A percentile compares a stretch with the other conserved stretches of the same genome.
phyloP scores from a whole-genome alignment of 2,329 filamentous ascomycete genomes.

The Fusarium siculi region DNA sequence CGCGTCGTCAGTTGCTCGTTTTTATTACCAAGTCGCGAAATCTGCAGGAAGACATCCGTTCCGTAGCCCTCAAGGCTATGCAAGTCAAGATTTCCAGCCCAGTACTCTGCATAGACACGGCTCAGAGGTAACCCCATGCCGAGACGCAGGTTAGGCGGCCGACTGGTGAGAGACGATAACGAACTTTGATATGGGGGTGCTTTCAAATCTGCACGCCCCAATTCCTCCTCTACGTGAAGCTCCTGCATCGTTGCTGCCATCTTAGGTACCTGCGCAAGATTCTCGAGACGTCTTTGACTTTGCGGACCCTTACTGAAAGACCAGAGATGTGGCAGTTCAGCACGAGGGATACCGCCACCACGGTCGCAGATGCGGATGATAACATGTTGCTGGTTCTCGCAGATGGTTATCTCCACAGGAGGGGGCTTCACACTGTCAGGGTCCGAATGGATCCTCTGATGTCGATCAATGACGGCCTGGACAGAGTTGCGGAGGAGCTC shows the following conservation, averaged over 20 bases:
- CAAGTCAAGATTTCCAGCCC: constrained; percentile 90
- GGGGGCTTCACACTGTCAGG: constrained; percentile 62
- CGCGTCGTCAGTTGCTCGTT: constrained; percentile 90
- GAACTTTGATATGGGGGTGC: constrained; percentile 66
- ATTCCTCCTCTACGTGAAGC: constrained; percentile 64
- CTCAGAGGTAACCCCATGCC: constrained; percentile 96
- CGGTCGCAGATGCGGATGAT: constrained; percentile 97
- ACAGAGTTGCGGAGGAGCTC: constrained; percentile 96
- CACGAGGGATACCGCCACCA: constrained; percentile 88
- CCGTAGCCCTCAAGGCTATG: constrained; percentile 96
- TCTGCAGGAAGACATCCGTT: constrained; percentile 94
- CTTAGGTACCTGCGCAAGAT: constrained; percentile 85
- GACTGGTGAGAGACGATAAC: constrained; percentile 80
- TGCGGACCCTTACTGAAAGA: constrained; percentile 95
- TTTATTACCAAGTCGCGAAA: constrained; percentile 96
- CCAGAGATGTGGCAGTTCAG: constrained; percentile 91
- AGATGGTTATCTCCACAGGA: constrained; percentile 93
- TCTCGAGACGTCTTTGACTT: constrained; percentile 80
- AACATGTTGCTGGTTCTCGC: constrained; percentile 92
- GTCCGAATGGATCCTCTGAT: constrained; percentile 54
- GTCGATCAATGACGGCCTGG: constrained; percentile 86
- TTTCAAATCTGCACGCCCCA: constrained; percentile 55
- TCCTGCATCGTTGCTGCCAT: constrained; percentile 96
- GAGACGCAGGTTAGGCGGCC: constrained; percentile 86
- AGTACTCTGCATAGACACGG: constrained; percentile 95